Evolutionary conservation across 306 rosid genomes (phyloP), one percentile per base, ranked within the genome.

Genomic region (Crotalaria pallida): DNA sequence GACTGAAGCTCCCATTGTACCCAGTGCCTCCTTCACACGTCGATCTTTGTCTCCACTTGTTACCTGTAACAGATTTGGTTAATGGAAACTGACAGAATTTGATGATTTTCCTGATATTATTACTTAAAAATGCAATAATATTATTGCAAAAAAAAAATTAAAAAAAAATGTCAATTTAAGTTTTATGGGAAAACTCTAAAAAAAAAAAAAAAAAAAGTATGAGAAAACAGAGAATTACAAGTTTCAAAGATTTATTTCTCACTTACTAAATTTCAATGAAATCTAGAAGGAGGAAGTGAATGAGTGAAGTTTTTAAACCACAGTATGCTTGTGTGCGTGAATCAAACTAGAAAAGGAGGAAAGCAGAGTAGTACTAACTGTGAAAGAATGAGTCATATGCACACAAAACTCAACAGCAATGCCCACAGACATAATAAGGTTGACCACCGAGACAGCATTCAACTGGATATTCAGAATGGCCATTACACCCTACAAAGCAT

Each of bases 1-100:
- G 58, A 94, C 96, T 58, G 99, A 94, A 51, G 97, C 99, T 23
- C 99, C 99, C 99, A 94, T 94, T 61, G 99, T 94, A 73, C 86
- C 80, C 31, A 94, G 82, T 73, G 99, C 96, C 84, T 88, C 96
- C 90, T 84, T 82, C 38, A 66, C 79, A 36, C 99, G 96, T 55
- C 86, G 88, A 59, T 91, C 87, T 83, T 56, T 91, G 65, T 88
- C 88, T 45, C 99, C 99, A 38, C 82, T 80, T 77, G 95, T 78
- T 65, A 94, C 92, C 99, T 94, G 91, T 66, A 58, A 16, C 65
- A 27, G 10, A 44, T 66, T 74, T 56, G 29, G 55, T 49, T 26
- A 48, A n/a, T 22, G 18, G 41, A n/a, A 69, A 31, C 22, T 40
- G n/a, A 56, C 22, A 67, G 33, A 24, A 10, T 21, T 79, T 18